Conservation (phyloP, 192 early-diverging fungal species). For the Backusella psychrophila region DNA sequence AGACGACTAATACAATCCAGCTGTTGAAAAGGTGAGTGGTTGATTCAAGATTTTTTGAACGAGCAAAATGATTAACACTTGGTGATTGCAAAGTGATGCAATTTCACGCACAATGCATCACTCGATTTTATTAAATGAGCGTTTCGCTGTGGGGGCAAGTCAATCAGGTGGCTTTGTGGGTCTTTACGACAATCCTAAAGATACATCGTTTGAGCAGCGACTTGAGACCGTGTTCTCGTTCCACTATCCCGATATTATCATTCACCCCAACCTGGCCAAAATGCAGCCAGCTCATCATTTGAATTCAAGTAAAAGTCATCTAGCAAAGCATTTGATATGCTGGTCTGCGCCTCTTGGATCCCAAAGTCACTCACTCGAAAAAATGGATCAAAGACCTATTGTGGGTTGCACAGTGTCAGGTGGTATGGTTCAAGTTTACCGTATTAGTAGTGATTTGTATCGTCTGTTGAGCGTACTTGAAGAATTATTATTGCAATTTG, state of each 20-base stretch:
- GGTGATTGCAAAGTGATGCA: not conserved
- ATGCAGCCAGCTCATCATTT: not conserved
- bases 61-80: not conserved
- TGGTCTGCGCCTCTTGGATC: not conserved
- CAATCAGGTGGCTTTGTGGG: conserved; percentile 15
- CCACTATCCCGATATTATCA: conserved; percentile 22
- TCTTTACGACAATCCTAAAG: not conserved
- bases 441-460: not conserved
- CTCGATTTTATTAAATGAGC: not conserved
- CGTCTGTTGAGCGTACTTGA: conserved; percentile 4
- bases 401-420: conserved; percentile 19
- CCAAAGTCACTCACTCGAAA: not conserved
- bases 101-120: conserved; percentile 14
- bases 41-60: too few relatives aligned
- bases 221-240: conserved; percentile 18
- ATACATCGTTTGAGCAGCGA: conserved; percentile 9
- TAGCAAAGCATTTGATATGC: not conserved
- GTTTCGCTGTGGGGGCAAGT: not conserved
- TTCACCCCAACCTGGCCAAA: conserved; percentile 1
- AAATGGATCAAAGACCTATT: not conserved
- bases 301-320: not conserved
- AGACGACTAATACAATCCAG: not conserved
- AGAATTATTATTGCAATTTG: not conserved
- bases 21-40: conserved; percentile 14
- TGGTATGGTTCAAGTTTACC: conserved; percentile 5